Evolutionary conservation across 1,284 basidiomycete species (phyloP).

Genomic region (Entoloma clypeatum): DNA sequence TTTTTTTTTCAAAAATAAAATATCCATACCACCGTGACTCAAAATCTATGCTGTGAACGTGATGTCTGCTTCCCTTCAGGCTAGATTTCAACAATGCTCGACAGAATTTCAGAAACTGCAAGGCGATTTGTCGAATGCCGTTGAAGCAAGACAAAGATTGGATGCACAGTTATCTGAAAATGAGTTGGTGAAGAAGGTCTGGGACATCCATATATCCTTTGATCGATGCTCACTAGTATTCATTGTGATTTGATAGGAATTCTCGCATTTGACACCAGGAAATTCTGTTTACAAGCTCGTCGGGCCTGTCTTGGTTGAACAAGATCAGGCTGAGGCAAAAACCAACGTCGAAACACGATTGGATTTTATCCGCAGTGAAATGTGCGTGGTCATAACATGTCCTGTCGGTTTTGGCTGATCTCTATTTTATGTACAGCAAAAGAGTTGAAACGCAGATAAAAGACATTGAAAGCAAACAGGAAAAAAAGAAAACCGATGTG

Average conservation of each 20-base stretch:
- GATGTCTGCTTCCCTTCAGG: slow-evolving; percentile 45
- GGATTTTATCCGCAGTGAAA: slow-evolving; percentile 87
- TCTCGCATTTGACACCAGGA: slow-evolving; percentile 67
- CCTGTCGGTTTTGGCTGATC: slow-evolving; percentile 6
- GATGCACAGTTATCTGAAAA: slow-evolving; percentile 92
- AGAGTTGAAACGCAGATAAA: slow-evolving; percentile 79
- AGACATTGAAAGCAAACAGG: slow-evolving; percentile 68
- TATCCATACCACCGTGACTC: too few relatives aligned
- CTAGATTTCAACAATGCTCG: slow-evolving; percentile 61
- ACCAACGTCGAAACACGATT: slow-evolving; percentile 88
- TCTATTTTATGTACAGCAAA: slow-evolving; percentile 46
- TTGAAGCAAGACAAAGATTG: slow-evolving; percentile 79
- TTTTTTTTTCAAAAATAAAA: too few relatives aligned
- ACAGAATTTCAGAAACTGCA: slow-evolving; percentile 80
- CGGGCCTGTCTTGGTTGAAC: slow-evolving; percentile 88
- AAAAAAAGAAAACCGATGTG: slow-evolving; percentile 81
- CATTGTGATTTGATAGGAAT: slow-evolving; percentile 60
- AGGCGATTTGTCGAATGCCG: slow-evolving; percentile 61
- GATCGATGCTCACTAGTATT: slow-evolving; percentile 4
- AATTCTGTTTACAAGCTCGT: slow-evolving; percentile 92
- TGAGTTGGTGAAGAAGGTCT: slow-evolving; percentile 86
- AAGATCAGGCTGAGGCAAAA: slow-evolving; percentile 87
- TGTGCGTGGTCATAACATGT: slow-evolving; percentile 66
- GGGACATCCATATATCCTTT: slow-evolving; percentile 10
- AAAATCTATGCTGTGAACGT: background rate